Base-by-base conservation (phyloP, 1,284 basidiomycete genomes). In the Naganishia sp. region DNA sequence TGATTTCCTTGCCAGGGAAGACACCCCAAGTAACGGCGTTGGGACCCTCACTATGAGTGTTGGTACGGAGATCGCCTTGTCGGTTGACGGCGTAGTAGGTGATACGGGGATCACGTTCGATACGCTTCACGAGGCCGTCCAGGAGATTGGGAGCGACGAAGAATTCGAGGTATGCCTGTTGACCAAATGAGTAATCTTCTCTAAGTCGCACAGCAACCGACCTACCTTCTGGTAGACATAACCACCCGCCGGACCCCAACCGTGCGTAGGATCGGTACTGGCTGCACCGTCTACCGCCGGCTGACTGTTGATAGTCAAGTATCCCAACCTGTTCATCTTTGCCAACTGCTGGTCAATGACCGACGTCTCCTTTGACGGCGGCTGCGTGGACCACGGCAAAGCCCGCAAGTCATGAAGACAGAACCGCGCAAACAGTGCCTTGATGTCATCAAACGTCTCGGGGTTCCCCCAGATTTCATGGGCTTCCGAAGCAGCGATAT, bases 1-100 rank as follows among this genome's bases (percentile, higher is more conserved):
- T 83, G 74, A 99, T 92, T 83, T 99, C 96, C 80, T 96, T 95
- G 64, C 92, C 92, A 21, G 96, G 94, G 86, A 98, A 99, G 13
- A 97, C 93, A 74, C 96, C 96, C 96, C 95, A 99, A 0, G 96
- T 99, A 61, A 99, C 95, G 15, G 96, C 96, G 75, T 98, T 99
- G 36, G 95, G 94, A 15, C 94, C 92, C 63, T 97, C 93, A 1
- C 89, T 90, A 71, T 92, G 90, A 23, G 88, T 95, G 83, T 99
- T 99, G 65, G 95, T 98, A 68, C 89, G 86, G 69, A 99, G 84
- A 77, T 99, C 94, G 53, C 96, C 96, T 66, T 88, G 86, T 64
- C 73, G 73, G 74, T 80, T 79, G 64, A 81, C 81, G 25, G 94
- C 93, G 75, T 98, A 94, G 83, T 99, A 99, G 6, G 94, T 99